A percentile compares a stretch with the other conserved stretches of the same genome.
Evolutionary conservation across 768 basidiomycete species (phyloP).

Genomic region (Phylloporus arenicola): DNA sequence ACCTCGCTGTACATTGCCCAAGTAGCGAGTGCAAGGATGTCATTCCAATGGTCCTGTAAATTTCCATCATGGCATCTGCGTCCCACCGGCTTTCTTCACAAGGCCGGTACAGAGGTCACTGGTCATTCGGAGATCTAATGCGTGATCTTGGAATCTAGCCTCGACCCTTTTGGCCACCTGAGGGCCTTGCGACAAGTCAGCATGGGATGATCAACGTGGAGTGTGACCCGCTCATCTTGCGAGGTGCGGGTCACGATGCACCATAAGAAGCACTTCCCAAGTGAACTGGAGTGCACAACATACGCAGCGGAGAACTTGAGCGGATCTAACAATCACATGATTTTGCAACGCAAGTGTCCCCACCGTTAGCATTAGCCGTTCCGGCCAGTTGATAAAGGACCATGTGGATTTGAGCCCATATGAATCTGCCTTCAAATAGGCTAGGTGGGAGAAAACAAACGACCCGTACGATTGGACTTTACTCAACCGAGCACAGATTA

Average conservation of each 20-base stretch:
- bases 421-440: no score
- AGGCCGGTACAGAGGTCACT: no score
- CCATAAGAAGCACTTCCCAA: conserved; percentile 66
- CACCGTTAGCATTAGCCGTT: not conserved
- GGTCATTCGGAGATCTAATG: conserved; percentile 3
- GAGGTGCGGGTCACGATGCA: conserved; percentile 45
- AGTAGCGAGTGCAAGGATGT: not conserved
- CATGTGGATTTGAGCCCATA: not conserved
- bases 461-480: not conserved
- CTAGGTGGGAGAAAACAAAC: not conserved
- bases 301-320: conserved; percentile 26
- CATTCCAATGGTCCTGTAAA: no score
- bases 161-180: conserved; percentile 48
- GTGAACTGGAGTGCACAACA: conserved; percentile 56
- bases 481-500: not conserved
- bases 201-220: conserved; percentile 11
- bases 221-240: conserved; percentile 11
- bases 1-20: not conserved
- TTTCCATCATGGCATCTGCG: no score
- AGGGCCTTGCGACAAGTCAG: conserved; percentile 47
- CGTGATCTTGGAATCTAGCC: conserved; percentile 36
- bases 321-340: not conserved
- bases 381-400: no score
- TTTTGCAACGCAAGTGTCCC: not conserved
- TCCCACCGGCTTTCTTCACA: no score